Percentiles rank a stretch among this genome's conserved stretches.
phyloP scores from a whole-genome alignment of 148 eudicot species.

The Amaranthus palmeri region DNA sequence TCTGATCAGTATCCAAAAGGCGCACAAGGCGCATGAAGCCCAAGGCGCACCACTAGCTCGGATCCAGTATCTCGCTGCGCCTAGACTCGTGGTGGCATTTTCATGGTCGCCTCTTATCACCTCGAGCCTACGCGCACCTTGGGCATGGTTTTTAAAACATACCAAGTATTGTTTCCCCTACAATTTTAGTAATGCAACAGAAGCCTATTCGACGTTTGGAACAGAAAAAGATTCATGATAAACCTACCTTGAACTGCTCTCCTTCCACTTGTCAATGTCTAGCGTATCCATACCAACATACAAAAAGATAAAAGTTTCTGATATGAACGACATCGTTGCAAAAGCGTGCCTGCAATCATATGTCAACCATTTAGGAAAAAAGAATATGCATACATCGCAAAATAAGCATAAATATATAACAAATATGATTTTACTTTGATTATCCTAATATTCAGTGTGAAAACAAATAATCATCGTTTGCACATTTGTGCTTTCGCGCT shows the following conservation, averaged over 20 bases:
- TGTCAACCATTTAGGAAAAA: not conserved
- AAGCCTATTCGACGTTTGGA: not conserved
- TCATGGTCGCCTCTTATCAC: too few relatives aligned
- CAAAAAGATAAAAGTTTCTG: conserved; percentile 82
- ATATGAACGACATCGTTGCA: conserved; percentile 77
- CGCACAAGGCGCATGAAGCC: too few relatives aligned
- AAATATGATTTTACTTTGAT: not conserved
- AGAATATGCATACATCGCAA: not conserved
- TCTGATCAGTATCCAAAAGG: too few relatives aligned
- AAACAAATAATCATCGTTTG: too few relatives aligned
- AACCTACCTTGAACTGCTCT: conserved; percentile 52
- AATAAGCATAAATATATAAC: not conserved
- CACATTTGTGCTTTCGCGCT: too few relatives aligned
- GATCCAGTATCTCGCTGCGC: too few relatives aligned
- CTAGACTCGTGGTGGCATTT: too few relatives aligned
- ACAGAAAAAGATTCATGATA: not conserved
- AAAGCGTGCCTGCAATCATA: conserved; percentile 69
- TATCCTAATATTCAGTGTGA: too few relatives aligned
- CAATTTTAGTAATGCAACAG: not conserved
- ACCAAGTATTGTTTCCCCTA: not conserved
- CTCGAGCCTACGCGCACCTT: too few relatives aligned
- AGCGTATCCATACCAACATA: conserved; percentile 94
- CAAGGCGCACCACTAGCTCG: too few relatives aligned
- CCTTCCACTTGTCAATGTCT: conserved; percentile 81
- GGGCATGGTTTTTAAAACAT: too few relatives aligned